Evolutionary conservation across 176 grass and related monocot species (phyloP), one percentile per base, ranked within the genome.

Genomic region (Panicum miliaceum): DNA sequence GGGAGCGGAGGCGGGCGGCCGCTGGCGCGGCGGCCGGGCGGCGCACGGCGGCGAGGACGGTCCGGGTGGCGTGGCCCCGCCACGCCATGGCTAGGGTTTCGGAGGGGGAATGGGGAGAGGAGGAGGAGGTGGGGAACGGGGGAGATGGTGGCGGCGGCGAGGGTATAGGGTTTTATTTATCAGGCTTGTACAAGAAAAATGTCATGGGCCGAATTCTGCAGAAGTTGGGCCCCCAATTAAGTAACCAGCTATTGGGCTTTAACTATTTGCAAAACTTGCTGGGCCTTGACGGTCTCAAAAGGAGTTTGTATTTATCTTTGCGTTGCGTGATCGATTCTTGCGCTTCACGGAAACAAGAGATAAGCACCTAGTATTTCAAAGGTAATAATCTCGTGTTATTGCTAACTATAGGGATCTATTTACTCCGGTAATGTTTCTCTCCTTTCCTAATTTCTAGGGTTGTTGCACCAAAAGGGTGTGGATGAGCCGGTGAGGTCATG

Each of bases 11-110:
- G 32, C 81, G 48, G 8, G 84, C 64, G 13, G 86, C 65, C 27
- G 83, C 81, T 40, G 94, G 64, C 3, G 75, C 54, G 42, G 84
- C 68, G 3, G 80, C 58, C 3, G 88, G 40, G 53, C 76, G 89
- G 42, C 82, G 91, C 22, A 87, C 92, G 68, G 88, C 72, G 32
- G 90, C 81, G 68, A 91, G 75, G 46, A 97, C 67, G 73, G 92
- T 82, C 74, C 94, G 87, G 35, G 92, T 92, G 81, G 93, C 62
- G 11, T 90, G 85, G 66, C 88, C 87, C 26, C 94, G 94, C 94
- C 94, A 97, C 69, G 94, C 92, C 94, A 97, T 97, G 22, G 76
- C 75, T 90, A 84, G 75, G 80, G 68, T 70, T 86, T 22, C 8
- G 5, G 51, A 13, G 58, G 12, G 51, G 0, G 25, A 43, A 40